phyloP scores from a whole-genome alignment of 305 asterid species.

The Solanum hybrid region DNA sequence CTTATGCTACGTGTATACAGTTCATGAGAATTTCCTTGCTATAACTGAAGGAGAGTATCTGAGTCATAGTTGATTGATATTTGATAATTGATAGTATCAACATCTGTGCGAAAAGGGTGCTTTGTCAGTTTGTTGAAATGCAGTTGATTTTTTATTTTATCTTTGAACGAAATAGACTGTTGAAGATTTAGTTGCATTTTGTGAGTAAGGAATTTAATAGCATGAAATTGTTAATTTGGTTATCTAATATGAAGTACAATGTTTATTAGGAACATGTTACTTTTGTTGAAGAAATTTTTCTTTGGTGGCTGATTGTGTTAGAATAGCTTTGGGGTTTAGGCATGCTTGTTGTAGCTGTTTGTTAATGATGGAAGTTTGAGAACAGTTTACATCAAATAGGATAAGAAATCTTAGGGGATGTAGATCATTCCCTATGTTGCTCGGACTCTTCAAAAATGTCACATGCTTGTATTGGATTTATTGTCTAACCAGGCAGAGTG shows the following conservation, averaged over 20 bases:
- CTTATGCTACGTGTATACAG: neutral
- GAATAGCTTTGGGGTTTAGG: neutral
- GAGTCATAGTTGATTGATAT: neutral
- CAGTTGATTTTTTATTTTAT: neutral
- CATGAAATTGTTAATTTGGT: neutral
- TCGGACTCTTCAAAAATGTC: neutral
- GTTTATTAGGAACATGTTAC: neutral
- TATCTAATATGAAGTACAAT: neutral
- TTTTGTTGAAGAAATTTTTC: neutral
- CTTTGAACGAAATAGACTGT: neutral
- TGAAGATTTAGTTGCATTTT: neutral
- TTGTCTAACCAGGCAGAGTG: neutral
- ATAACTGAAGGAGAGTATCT: neutral
- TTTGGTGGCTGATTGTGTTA: neutral
- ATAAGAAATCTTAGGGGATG: neutral
- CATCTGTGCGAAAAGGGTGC: neutral
- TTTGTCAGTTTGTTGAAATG: neutral
- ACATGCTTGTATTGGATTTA: neutral
- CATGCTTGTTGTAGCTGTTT: neutral
- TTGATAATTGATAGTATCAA: neutral
- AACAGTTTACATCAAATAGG: neutral
- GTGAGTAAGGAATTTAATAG: neutral
- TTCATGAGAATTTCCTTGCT: neutral
- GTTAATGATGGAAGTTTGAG: neutral
- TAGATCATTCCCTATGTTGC: neutral